Conservation (phyloP, 768 basidiomycete genomes). For the Coprinopsis sp. region DNA sequence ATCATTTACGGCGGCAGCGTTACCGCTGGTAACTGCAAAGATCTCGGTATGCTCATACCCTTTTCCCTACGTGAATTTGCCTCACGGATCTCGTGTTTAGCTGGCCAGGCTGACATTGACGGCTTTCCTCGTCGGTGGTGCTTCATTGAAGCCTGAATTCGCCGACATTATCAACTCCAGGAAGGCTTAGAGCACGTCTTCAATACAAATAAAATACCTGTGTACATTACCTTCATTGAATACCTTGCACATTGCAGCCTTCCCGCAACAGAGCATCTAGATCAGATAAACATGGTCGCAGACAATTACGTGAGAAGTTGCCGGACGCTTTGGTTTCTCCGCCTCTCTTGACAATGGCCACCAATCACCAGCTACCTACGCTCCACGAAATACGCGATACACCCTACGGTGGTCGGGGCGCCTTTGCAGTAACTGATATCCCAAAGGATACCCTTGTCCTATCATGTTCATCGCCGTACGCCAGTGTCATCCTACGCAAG, state of each 20-base stretch:
- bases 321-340: too few species aligned
- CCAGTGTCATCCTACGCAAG: slow-evolving; percentile 53
- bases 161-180: slow-evolving; percentile 82
- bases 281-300: too few species aligned
- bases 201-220: neutral
- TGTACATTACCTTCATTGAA: too few species aligned
- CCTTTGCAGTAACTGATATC: slow-evolving; percentile 42
- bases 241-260: too few species aligned
- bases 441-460: slow-evolving; percentile 40
- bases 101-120: slow-evolving; percentile 77
- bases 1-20: slow-evolving; percentile 98
- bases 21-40: slow-evolving; percentile 79
- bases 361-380: neutral
- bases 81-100: slow-evolving; percentile 33
- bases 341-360: neutral
- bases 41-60: slow-evolving; percentile 60
- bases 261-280: too few species aligned
- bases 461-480: slow-evolving; percentile 45
- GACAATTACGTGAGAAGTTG: too few species aligned
- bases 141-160: slow-evolving; percentile 97
- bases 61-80: neutral
- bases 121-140: slow-evolving; percentile 98
- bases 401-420: slow-evolving; percentile 46
- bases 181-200: slow-evolving; percentile 15
- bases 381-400: slow-evolving; percentile 30